Conservation (phyloP, 805 yeast genomes). For the Ogataea henricii region DNA sequence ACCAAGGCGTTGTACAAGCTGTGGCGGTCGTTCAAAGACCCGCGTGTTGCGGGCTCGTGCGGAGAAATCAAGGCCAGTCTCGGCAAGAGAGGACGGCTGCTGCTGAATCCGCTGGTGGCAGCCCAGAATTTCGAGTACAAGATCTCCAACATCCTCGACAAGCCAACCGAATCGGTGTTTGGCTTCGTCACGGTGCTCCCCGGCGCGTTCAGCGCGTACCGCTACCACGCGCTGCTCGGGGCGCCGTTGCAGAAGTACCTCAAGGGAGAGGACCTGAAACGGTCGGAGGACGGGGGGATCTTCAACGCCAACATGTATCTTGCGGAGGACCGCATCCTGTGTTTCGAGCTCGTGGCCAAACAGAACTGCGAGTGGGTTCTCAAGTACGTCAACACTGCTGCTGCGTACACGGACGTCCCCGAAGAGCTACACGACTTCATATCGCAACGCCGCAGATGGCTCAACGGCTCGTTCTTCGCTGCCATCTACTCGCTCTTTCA, state of each 20-base stretch:
- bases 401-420: constrained; percentile 96
- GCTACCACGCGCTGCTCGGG: constrained; percentile 82
- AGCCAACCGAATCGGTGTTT: constrained; percentile 92
- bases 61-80: constrained; percentile 91
- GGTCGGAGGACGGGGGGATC: constrained; percentile 65
- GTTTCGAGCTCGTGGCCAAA: constrained; percentile 95
- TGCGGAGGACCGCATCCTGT: constrained; percentile 94
- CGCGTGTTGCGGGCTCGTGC: constrained; percentile 94
- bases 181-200: constrained; percentile 95
- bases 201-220: constrained; percentile 94
- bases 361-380: constrained; percentile 70
- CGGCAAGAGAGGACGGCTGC: constrained; percentile 51
- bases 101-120: constrained; percentile 87
- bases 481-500: constrained; percentile 85
- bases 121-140: constrained; percentile 97
- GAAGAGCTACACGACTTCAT: constrained; percentile 83
- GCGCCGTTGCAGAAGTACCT: constrained; percentile 86
- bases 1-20: constrained; percentile 81
- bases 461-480: constrained; percentile 95
- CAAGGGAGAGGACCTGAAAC: constrained; percentile 85
- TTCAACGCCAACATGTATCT: constrained; percentile 95
- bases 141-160: constrained; percentile 91
- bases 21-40: constrained; percentile 82
- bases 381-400: constrained; percentile 82
- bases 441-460: constrained; percentile 93